Evolutionary conservation across 768 basidiomycete genomes (phyloP).

Genomic region (Kwoniella heveanensis): DNA sequence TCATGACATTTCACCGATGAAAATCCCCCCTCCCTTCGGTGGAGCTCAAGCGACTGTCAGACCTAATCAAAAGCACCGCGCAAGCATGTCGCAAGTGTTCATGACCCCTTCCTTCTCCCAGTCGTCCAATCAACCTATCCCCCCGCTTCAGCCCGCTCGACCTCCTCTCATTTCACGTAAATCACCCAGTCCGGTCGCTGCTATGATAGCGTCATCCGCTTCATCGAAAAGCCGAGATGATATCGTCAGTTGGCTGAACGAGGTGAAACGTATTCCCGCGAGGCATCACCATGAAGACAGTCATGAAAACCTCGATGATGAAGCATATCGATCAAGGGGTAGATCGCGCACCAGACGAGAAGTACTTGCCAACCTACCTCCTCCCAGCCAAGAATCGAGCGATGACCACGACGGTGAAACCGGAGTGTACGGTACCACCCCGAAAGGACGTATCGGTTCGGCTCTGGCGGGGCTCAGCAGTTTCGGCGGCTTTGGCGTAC

Average conservation of each 20-base stretch:
- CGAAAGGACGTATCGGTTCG: slow-evolving; percentile 42
- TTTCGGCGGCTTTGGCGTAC: slow-evolving; percentile 29
- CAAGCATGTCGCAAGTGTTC: slow-evolving; percentile 16
- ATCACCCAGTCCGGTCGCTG: slow-evolving; percentile 40
- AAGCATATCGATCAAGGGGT: slow-evolving; percentile 10
- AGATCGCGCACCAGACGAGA: slow-evolving; percentile 22
- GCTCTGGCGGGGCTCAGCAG: slow-evolving; percentile 36
- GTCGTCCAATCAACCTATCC: background rate
- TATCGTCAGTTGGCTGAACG: slow-evolving; percentile 48
- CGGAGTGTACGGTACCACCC: slow-evolving; percentile 35
- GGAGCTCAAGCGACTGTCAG: slow-evolving; percentile 7
- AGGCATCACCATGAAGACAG: slow-evolving; percentile 6
- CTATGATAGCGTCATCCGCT: slow-evolving; percentile 45
- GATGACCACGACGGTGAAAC: slow-evolving; percentile 27
- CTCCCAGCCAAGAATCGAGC: slow-evolving; percentile 23
- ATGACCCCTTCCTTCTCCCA: background rate
- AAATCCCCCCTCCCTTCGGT: slow-evolving; percentile 4
- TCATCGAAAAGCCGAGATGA: slow-evolving; percentile 48
- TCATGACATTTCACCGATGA: slow-evolving; percentile 9
- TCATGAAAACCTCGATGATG: background rate
- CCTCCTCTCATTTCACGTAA: slow-evolving; percentile 13
- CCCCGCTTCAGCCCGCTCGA: slow-evolving; percentile 10
- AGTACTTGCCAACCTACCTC: slow-evolving; percentile 21
- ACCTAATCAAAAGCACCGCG: slow-evolving; percentile 4
- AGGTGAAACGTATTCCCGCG: slow-evolving; percentile 28